Percentiles rank a stretch among this genome's conserved stretches.
phyloP scores from a whole-genome alignment of 176 grass and related monocot species.

The Stipa capillata region DNA sequence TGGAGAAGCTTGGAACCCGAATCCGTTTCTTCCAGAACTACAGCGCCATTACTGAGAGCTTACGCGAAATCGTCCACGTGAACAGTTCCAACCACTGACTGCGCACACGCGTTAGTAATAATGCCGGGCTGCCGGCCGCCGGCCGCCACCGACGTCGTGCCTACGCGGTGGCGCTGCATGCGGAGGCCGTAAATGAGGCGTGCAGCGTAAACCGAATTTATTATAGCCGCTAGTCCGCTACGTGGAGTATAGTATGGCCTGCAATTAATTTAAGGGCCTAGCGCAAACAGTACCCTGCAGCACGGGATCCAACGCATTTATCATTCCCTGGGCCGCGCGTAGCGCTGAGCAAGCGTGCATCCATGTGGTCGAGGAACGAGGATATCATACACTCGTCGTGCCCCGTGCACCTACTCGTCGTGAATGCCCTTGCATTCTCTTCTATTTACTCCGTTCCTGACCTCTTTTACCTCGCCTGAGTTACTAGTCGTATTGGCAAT shows the following conservation, averaged over 20 bases:
- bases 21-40: not conserved
- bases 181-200: not conserved
- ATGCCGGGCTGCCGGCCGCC: no score
- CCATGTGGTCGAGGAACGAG: no score
- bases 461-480: not conserved
- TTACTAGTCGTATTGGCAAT: not conserved
- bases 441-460: not conserved
- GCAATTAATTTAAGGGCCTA: not conserved
- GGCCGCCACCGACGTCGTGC: not conserved
- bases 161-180: not conserved
- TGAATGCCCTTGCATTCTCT: slow-evolving; percentile 17
- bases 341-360: no score
- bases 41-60: not conserved
- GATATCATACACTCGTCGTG: not conserved
- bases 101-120: not conserved
- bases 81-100: not conserved
- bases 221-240: no score
- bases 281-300: not conserved
- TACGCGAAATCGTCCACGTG: not conserved
- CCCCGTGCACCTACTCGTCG: not conserved
- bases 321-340: not conserved
- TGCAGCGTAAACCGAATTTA: not conserved
- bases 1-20: no score
- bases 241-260: not conserved
- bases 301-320: slow-evolving; percentile 1